phyloP scores from a whole-genome alignment of 2,329 filamentous ascomycete genomes.

The Aspergillus chevalieri region DNA sequence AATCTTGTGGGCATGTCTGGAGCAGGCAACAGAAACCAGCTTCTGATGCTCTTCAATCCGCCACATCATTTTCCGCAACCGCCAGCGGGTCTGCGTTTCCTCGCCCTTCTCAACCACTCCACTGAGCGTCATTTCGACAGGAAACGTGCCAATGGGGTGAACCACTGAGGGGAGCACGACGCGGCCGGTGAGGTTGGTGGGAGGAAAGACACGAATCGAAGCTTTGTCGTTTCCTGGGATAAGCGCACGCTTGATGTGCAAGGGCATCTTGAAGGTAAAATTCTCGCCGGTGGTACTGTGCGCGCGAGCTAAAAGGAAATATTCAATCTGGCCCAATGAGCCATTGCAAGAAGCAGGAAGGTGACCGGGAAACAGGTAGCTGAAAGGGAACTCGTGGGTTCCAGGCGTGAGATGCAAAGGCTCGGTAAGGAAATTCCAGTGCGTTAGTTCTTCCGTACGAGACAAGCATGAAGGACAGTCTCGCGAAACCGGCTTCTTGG shows the following conservation, averaged over 20 bases:
- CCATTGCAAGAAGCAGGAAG: slow-evolving; percentile 79
- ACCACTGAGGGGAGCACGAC: slow-evolving; percentile 77
- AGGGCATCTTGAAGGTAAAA: slow-evolving; percentile 59
- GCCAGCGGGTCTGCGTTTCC: slow-evolving; percentile 73
- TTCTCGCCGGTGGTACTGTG: slow-evolving; percentile 56
- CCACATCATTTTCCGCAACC: slow-evolving; percentile 86
- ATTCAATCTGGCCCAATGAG: slow-evolving; percentile 65
- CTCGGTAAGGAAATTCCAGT: slow-evolving; percentile 68
- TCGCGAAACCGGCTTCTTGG: slow-evolving; percentile 73
- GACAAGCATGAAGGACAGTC: slow-evolving; percentile 73
- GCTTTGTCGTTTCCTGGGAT: slow-evolving; percentile 74
- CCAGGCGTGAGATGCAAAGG: slow-evolving; percentile 43
- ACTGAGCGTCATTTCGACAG: slow-evolving; percentile 71
- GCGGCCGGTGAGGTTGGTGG: slow-evolving; percentile 84
- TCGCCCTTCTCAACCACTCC: slow-evolving; percentile 71
- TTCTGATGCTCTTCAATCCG: slow-evolving; percentile 82
- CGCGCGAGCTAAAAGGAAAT: slow-evolving; percentile 66
- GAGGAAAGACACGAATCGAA: slow-evolving; percentile 89
- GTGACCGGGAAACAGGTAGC: slow-evolving; percentile 74
- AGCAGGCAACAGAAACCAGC: slow-evolving; percentile 71
- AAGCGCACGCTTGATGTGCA: slow-evolving; percentile 75
- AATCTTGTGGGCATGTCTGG: slow-evolving; percentile 64
- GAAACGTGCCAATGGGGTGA: slow-evolving; percentile 78
- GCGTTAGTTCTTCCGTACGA: slow-evolving; percentile 66
- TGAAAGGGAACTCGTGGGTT: slow-evolving; percentile 79